phyloP scores from a whole-genome alignment of 495 filamentous ascomycete genomes.

The Cladorrhinum samala region DNA sequence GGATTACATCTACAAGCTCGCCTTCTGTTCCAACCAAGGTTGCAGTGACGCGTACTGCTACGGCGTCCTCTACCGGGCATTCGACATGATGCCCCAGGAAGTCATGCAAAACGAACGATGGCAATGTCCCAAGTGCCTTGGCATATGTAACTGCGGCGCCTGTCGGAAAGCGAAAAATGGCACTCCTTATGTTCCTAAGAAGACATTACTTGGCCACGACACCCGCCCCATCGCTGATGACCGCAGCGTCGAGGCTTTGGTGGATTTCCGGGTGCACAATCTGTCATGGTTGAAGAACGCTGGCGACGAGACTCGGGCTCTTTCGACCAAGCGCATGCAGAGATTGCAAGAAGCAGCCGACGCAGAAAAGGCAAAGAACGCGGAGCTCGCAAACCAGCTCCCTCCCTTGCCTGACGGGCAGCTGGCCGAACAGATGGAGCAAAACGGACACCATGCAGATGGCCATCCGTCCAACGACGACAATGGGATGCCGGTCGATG shows the following conservation, averaged over 20 bases:
- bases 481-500: conserved; percentile 17
- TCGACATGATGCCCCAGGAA: conserved; percentile 74
- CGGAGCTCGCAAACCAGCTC: conserved; percentile 17
- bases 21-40: conserved; percentile 55
- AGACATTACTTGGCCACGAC: conserved; percentile 80
- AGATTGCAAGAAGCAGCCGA: conserved; percentile 45
- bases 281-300: conserved; percentile 60
- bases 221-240: conserved; percentile 83
- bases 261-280: conserved; percentile 81
- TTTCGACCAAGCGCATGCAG: conserved; percentile 47
- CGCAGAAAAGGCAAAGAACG: conserved; percentile 45
- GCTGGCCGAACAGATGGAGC: conserved; percentile 29
- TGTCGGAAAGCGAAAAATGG: conserved; percentile 52
- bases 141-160: conserved; percentile 74
- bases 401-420: conserved; percentile 22
- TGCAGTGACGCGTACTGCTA: conserved; percentile 79
- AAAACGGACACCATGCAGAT: conserved; percentile 30
- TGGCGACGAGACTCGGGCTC: conserved; percentile 45
- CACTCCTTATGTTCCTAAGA: conserved; percentile 71
- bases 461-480: conserved; percentile 31
- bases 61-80: conserved; percentile 79
- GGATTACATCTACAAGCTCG: conserved; percentile 75
- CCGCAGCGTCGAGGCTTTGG: conserved; percentile 77
- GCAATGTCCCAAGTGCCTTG: conserved; percentile 79
- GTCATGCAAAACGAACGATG: conserved; percentile 73